Evolutionary conservation across 2,329 filamentous ascomycete genomes (phyloP), one percentile per base, ranked within the genome.

Genomic region (Oidium heveae): DNA sequence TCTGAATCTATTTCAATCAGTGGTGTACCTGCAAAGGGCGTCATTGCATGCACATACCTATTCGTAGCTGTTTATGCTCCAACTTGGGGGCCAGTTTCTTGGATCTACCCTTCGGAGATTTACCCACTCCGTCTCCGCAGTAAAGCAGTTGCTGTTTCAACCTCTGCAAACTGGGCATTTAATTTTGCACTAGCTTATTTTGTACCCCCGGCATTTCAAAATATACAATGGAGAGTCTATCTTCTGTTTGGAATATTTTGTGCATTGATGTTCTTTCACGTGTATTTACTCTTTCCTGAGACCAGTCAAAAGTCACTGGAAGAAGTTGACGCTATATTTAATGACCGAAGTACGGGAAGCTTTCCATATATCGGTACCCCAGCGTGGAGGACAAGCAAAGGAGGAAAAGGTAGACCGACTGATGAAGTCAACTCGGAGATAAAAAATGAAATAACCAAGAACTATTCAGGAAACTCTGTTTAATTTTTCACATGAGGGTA

Each of bases 11-110:
- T 72, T 66, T 62, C 64, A 5, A 71, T 78, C 54, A 64, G 64
- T 1, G 74, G 75, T 8, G 20, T 22, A 63, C 64, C 74, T 0
- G 72, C 73, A 3, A 77, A 74, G 61, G 74, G 73, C 0, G 72
- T 82, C 58, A 76, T 84, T 55, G 77, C 79, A 1, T 79, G 73
- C 59, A 82, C 78, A 0, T 84, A 82, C 58, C 74, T 76, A 37
- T 77, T 80, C 55, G 76, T 80, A 18, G 76, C 75, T 0, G 69
- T 69, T 0, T 74, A 68, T 55, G 72, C 72, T 3, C 68, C 70
- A 9, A 74, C 71, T 10, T 74, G 72, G 72, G 73, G 72, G 1
- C 71, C 71, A 6, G 68, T 68, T 5, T 70, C 68, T 15, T 74
- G 71, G 72, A 68, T 69, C 10, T 74, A 74, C 60, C 71, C 72